Base-by-base conservation (phyloP, 2,329 filamentous ascomycete genomes). In the Ceratocystis cubensis region DNA sequence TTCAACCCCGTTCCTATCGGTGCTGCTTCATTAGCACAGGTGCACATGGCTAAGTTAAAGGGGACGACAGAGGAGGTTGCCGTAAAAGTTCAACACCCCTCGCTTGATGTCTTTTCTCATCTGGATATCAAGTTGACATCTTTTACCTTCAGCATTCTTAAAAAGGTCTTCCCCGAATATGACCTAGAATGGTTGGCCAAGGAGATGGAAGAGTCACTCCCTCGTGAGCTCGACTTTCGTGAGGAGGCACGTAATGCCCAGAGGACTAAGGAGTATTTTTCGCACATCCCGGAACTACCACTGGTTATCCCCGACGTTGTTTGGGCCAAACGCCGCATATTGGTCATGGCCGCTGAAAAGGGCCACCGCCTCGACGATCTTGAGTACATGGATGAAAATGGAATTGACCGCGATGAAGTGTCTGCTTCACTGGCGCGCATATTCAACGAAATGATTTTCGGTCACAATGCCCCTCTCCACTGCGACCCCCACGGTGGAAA, bases 391-490 rank as follows among this genome's bases (percentile, higher is more conserved):
- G 94, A 97, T 75, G 79, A 81, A 5, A 88, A 95, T 74, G 83
- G 84, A 67, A 99, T 99, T 73, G 91, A 96, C 75, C 86, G 94
- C 22, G 94, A 97, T 73, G 93, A 97, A 75, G 94, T 99, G 4
- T 96, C 92, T 0, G 92, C 93, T 1, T 88, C 91, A 0, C 80
- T 99, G 3, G 88, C 94, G 0, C 86, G 87, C 68, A 91, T 99
- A 68, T 99, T 99, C 82, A 99, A 99, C 79, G 92, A 97, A 75
- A 99, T 99, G 94, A 96, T 99, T 71, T 99, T 99, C 71, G 92
- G 93, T 62, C 84, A 87, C 64, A 83, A 87, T 68, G 93, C 93
- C 0, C 91, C 94, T 0, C 78, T 99, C 48, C 94, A 99, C 77
- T 99, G 94, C 76, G 94, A 99, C 73, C 94, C 94, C 0, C 94